Base-by-base conservation (phyloP, 1,284 basidiomycete species). In the Cryptococcus floricola region DNA sequence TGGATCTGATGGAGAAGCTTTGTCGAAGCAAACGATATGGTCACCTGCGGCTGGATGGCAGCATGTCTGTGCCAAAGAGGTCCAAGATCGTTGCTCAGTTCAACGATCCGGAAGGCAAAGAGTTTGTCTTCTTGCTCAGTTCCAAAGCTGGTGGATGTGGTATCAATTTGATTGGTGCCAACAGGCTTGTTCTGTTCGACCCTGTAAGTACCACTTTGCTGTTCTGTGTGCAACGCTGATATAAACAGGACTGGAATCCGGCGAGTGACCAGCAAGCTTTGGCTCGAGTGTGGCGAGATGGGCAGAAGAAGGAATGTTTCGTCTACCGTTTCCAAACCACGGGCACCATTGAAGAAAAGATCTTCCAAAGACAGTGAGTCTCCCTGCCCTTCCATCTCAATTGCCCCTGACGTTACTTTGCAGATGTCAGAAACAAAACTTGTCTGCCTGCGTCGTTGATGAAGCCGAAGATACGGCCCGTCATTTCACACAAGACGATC, bases 271-370 rank as follows among this genome's bases (percentile, higher is more conserved):
- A 98, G 74, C 96, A 99, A 76, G 95, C 95, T 9, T 82, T 98
- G 5, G 95, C 95, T 41, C 91, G 95, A 76, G 95, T 99, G 2
- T 99, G 95, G 95, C 89, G 96, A 80, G 95, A 99, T 70, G 95
- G 95, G 0, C 95, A 98, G 77, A 99, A 97, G 84, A 98, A 98
- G 84, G 91, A 95, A 78, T 97, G 93, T 73, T 98, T 98, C 66
- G 95, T 98, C 3, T 98, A 98, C 71, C 91, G 95, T 19, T 98
- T 98, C 77, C 94, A 97, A 67, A 89, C 92, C 1, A 96, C 95
- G 0, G 95, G 95, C 1, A 96, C 94, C 2, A 97, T 99, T 62
- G 96, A 99, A 77, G 96, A 99, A 77, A 98, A 98, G 81, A 96
- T 98, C 61, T 93, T 96, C 76, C 93, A 97, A 76, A 81, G 91